Evolutionary conservation across 441 rosid species (phyloP).

Genomic region (Erodium moschatum): DNA sequence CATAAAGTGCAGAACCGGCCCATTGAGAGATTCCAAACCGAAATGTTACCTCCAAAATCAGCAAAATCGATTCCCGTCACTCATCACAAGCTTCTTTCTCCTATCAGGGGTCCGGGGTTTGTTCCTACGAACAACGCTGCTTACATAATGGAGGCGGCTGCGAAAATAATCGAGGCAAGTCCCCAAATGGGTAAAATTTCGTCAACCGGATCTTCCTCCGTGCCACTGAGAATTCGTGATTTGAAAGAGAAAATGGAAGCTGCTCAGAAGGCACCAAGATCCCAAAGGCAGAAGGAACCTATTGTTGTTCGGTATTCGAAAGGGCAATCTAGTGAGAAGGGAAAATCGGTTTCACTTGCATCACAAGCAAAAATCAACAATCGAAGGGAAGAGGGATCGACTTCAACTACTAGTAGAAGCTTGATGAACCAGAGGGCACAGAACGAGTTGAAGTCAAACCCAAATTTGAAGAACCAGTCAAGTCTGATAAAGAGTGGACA

Average conservation of each 20-base stretch:
- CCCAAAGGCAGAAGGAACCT: conserved; percentile 29
- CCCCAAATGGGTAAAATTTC: conserved; percentile 36
- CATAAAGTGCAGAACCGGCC: conserved; percentile 38
- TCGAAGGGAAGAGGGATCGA: conserved; percentile 37
- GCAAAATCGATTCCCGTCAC: conserved; percentile 57
- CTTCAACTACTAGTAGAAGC: conserved; percentile 22
- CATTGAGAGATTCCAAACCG: conserved; percentile 67
- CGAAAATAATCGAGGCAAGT: conserved; percentile 62
- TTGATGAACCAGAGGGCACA: conserved; percentile 32
- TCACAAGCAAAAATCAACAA: conserved; percentile 35
- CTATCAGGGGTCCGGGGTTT: conserved; percentile 57
- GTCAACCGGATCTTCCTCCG: conserved; percentile 40
- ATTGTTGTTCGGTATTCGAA: not conserved
- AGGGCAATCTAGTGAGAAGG: conserved; percentile 28
- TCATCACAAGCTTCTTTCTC: conserved; percentile 70
- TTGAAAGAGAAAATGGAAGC: conserved; percentile 75
- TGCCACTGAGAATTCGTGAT: conserved; percentile 62
- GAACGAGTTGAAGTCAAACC: conserved; percentile 32
- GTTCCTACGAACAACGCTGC: conserved; percentile 43
- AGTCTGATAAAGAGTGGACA: too few relatives aligned
- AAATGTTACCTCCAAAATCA: conserved; percentile 67
- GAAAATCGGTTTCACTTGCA: conserved; percentile 34
- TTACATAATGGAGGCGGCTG: conserved; percentile 66
- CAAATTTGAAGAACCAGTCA: conserved; percentile 21
- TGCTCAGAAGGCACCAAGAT: conserved; percentile 35